Base-by-base conservation (phyloP, 768 basidiomycete species). In the Asterophora parasitica region DNA sequence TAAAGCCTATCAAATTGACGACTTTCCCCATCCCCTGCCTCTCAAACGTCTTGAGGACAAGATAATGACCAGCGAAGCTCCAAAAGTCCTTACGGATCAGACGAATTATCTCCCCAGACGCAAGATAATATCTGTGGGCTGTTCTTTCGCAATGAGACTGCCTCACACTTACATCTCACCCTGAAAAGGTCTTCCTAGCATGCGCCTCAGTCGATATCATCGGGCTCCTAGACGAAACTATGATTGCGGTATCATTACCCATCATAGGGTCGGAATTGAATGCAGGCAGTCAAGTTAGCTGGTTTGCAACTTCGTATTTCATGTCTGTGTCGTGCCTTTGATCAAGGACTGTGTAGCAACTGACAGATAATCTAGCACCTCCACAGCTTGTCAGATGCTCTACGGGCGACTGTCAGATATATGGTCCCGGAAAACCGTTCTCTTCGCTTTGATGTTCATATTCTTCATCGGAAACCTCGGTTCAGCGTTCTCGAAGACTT, bases 281-380 rank as follows among this genome's bases (percentile, higher is more conserved):
- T 39, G 71, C 77, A 1, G 71, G 75, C 7, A 66, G 70, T 30
- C 66, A 74, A 39, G 60, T 65, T 19, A 72, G 72, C 7, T 81
- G 78, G 78, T 75, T 81, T 4, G 78, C 76, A 2, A 76, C 76
- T 4, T 67, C 72, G 3, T 81, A 78, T 56, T 71, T 81, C 44
- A 65, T 79, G 43, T 56, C 32, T 23, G 37, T 44, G 4, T 12
- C 17, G 9, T 15, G 8, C 1, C 23, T 31, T 32, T 12, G 4
- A 20, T 13, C 17, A 6, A 30, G 12, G n/a, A n/a, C n/a, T 46
- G 10, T 39, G 17, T 30, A 12, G 13, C 23, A 10, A 41, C 28
- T 23, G 17, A 30, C 11, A 9, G 16, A 31, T 34, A 36, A 20
- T 39, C 6, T 40, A 59, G 58, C 31, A 78, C 77, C 1, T 71